Percentiles rank a stretch among this genome's conserved stretches.
phyloP scores from a whole-genome alignment of 2,329 filamentous ascomycete species.

The Neurospora sp. region DNA sequence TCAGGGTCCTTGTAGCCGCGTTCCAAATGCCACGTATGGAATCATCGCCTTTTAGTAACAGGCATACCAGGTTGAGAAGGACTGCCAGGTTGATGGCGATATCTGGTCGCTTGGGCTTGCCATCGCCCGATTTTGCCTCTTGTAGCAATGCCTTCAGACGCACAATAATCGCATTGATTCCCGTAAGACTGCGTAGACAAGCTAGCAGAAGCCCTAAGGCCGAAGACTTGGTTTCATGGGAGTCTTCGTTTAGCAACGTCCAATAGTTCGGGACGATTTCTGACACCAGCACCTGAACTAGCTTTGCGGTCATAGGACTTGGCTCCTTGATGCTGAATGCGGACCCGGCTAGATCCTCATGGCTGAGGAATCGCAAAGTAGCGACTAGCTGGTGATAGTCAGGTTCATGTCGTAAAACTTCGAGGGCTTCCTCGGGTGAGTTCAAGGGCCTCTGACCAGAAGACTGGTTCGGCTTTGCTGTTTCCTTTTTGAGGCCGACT shows the following conservation, averaged over 20 bases:
- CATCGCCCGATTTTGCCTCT: slow-evolving; percentile 31
- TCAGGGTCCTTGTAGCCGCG: slow-evolving; percentile 13
- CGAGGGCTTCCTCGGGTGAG: slow-evolving; percentile 43
- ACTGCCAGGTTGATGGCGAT: slow-evolving; percentile 33
- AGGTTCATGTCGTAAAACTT: slow-evolving; percentile 51
- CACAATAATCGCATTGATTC: slow-evolving; percentile 67
- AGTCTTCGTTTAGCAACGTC: slow-evolving; percentile 46
- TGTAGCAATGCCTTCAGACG: slow-evolving; percentile 54
- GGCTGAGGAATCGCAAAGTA: slow-evolving; percentile 41
- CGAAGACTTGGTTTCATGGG: slow-evolving; percentile 16
- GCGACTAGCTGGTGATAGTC: slow-evolving; percentile 45
- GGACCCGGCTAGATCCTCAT: slow-evolving; percentile 17
- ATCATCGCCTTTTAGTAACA: slow-evolving; percentile 29
- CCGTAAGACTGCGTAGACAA: slow-evolving; percentile 63
- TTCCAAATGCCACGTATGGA: slow-evolving; percentile 30
- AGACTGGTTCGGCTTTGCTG: background rate
- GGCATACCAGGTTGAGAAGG: slow-evolving; percentile 33
- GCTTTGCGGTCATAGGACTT: slow-evolving; percentile 59
- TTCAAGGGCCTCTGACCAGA: slow-evolving; percentile 1
- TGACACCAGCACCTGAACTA: slow-evolving; percentile 64
- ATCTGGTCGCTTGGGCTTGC: slow-evolving; percentile 30
- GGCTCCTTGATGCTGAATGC: slow-evolving; percentile 51
- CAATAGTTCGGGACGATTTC: slow-evolving; percentile 78
- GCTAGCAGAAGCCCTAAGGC: slow-evolving; percentile 44
- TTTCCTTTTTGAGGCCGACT: slow-evolving; percentile 18